Percentiles rank a stretch among this genome's conserved stretches.
phyloP scores from a whole-genome alignment of 2,329 filamentous ascomycete genomes.

The Diaporthe vexans region DNA sequence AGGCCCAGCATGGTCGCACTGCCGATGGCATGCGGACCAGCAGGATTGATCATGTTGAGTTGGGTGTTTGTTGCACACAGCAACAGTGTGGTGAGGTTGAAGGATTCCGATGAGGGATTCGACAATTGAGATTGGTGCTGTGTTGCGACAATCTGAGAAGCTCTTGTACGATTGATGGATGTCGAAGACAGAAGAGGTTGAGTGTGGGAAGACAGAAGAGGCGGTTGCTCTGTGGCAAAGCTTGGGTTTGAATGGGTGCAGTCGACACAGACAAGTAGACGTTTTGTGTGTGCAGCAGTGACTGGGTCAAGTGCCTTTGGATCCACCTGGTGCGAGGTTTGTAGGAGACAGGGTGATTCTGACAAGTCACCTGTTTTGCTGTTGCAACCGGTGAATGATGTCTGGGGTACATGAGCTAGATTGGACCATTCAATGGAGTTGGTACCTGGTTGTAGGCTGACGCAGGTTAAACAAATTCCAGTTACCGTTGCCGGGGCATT shows the following conservation, averaged over 20 bases:
- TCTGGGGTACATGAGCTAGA: too few relatives aligned
- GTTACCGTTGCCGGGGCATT: slow-evolving; percentile 4
- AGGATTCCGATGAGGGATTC: background rate
- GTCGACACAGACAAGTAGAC: background rate
- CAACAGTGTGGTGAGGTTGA: background rate
- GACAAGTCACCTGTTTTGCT: background rate
- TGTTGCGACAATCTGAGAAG: too few relatives aligned
- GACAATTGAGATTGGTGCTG: too few relatives aligned
- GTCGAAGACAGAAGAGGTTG: background rate
- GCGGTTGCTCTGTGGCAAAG: too few relatives aligned
- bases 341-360: background rate
- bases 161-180: background rate
- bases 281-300: background rate
- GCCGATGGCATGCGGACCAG: background rate
- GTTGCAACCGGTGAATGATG: background rate
- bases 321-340: background rate
- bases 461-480: background rate
- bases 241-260: background rate
- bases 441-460: background rate
- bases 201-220: too few relatives aligned
- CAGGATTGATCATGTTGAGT: background rate
- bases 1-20: slow-evolving; percentile 6
- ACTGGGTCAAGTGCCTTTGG: background rate
- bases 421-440: background rate
- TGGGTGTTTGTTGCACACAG: background rate